A percentile compares a stretch with the other conserved stretches of the same genome.
Evolutionary conservation across 305 asterid genomes (phyloP).

Genomic region (Galium porrigens): DNA sequence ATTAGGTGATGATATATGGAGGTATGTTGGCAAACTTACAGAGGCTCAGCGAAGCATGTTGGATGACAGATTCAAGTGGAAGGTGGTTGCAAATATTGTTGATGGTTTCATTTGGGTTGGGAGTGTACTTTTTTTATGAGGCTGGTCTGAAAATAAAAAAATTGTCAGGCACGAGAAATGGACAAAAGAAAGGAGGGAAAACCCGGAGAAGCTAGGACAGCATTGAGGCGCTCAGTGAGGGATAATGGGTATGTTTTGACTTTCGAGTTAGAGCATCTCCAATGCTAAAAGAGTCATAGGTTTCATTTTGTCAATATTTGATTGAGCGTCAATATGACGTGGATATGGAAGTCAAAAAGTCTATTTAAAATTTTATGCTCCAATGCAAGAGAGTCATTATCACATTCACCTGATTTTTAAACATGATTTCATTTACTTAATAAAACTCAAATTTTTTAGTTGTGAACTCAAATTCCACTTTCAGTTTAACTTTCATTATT

Average conservation of each 20-base stretch:
- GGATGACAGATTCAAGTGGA: constrained; percentile 95
- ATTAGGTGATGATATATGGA: constrained; percentile 94
- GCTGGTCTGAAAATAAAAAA: constrained; percentile 1
- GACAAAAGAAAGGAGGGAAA: constrained; percentile 89
- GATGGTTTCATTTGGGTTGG: not conserved
- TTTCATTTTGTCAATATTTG: too few species aligned
- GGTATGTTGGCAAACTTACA: constrained; percentile 79
- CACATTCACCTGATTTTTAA: too few species aligned
- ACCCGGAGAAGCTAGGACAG: constrained; percentile 95
- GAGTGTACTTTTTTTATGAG: constrained; percentile 11
- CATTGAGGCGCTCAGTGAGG: constrained; percentile 87
- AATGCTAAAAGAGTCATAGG: too few species aligned
- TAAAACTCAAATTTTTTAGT: too few species aligned
- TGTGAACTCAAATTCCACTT: too few species aligned
- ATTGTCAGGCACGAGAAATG: constrained; percentile 91
- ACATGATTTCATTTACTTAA: too few species aligned
- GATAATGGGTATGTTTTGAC: constrained; percentile 61
- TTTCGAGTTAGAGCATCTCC: not conserved
- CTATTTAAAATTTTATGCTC: too few species aligned
- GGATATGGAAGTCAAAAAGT: too few species aligned
- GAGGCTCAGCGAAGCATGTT: constrained; percentile 97
- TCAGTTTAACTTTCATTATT: too few species aligned
- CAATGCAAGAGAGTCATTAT: too few species aligned
- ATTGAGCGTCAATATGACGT: too few species aligned
- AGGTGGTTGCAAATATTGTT: constrained; percentile 26